Percentiles rank a stretch among this genome's conserved stretches.
Conservation (phyloP, 2,329 filamentous ascomycete species). For the Monascus ruber region DNA sequence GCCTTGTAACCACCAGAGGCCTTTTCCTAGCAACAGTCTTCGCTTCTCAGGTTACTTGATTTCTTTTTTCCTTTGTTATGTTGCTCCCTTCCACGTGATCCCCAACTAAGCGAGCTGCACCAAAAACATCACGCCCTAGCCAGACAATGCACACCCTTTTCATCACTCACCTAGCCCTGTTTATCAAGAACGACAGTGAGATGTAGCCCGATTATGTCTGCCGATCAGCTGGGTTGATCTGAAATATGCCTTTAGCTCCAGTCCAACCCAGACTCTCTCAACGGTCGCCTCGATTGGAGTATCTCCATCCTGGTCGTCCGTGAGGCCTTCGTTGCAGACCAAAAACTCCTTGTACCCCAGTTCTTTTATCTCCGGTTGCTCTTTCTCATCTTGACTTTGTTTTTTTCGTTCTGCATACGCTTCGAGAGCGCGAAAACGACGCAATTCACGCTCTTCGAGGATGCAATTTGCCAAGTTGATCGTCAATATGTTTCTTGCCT, state of each 20-base stretch:
- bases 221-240: too few relatives aligned
- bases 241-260: background rate
- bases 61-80: too few relatives aligned
- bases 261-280: constrained; percentile 9
- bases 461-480: constrained; percentile 9
- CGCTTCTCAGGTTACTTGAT: too few relatives aligned
- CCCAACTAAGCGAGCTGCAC: too few relatives aligned
- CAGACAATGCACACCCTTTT: too few relatives aligned
- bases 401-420: constrained; percentile 1
- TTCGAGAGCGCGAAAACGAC: constrained; percentile 14
- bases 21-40: too few relatives aligned
- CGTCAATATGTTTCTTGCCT: constrained; percentile 6
- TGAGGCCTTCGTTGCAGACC: background rate
- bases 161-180: too few relatives aligned
- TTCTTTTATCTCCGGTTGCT: constrained; percentile 5
- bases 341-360: constrained; percentile 14
- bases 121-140: too few relatives aligned
- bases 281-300: constrained; percentile 4
- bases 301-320: background rate
- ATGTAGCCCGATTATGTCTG: too few relatives aligned
- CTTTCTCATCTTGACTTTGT: constrained; percentile 1
- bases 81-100: too few relatives aligned
- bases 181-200: too few relatives aligned
- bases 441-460: constrained; percentile 17
- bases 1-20: too few relatives aligned